Evolutionary conservation across 2,329 filamentous ascomycete genomes (phyloP).

Genomic region (Didymella lethalis): DNA sequence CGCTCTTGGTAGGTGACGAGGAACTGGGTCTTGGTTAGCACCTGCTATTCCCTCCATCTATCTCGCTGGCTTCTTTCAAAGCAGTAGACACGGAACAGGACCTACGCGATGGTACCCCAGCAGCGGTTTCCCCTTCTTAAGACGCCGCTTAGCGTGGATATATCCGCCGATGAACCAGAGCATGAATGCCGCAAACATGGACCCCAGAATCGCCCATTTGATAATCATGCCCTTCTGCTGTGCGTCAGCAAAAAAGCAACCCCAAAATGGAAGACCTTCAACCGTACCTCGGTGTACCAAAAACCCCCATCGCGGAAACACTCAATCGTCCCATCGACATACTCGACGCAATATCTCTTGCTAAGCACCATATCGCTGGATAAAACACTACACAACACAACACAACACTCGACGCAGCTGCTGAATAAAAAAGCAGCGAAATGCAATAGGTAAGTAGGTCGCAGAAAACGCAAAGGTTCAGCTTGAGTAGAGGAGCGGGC

Average conservation of each 20-base stretch:
- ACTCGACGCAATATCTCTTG: constrained; percentile 42
- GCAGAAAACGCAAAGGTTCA: no score
- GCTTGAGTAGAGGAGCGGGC: background rate
- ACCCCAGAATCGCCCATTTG: constrained; percentile 74
- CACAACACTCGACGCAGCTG: background rate
- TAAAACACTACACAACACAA: background rate
- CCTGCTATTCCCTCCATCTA: no score
- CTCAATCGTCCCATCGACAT: constrained; percentile 35
- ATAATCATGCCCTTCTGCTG: constrained; percentile 68
- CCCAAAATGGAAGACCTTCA: background rate
- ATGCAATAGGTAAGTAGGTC: background rate
- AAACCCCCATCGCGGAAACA: constrained; percentile 45
- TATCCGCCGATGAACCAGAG: constrained; percentile 73
- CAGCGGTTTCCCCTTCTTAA: constrained; percentile 71
- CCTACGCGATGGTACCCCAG: constrained; percentile 71
- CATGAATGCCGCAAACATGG: constrained; percentile 65
- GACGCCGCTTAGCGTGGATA: constrained; percentile 71
- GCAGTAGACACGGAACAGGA: background rate
- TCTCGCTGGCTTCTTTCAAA: no score
- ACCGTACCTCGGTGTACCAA: constrained; percentile 46
- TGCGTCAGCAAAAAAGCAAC: background rate
- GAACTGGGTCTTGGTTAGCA: constrained; percentile 41
- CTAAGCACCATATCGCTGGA: constrained; percentile 33
- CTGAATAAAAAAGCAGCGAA: constrained; percentile 7
- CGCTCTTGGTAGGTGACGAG: constrained; percentile 53